Conservation (phyloP, 805 yeast genomes). For the Starmerella lactis-condensi region DNA sequence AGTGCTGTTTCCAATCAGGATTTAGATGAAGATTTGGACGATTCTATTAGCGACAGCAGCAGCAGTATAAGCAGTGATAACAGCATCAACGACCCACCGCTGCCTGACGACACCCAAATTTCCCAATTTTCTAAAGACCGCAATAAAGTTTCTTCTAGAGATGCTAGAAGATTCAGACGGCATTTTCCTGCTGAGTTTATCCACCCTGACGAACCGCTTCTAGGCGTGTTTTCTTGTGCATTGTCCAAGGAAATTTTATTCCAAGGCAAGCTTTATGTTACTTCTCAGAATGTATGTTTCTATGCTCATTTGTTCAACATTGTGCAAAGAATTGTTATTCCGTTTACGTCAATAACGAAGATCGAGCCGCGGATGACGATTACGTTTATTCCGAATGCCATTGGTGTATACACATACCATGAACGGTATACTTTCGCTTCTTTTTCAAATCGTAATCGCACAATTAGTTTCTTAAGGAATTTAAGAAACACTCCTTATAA, state of each 20-base stretch:
- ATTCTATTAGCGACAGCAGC: too few relatives aligned
- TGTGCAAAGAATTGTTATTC: slow-evolving; percentile 64
- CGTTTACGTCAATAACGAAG: slow-evolving; percentile 47
- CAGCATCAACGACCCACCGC: too few relatives aligned
- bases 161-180: too few relatives aligned
- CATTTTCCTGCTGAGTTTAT: too few relatives aligned
- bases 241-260: slow-evolving; percentile 65
- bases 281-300: slow-evolving; percentile 66
- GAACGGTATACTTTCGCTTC: slow-evolving; percentile 68
- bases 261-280: slow-evolving; percentile 72
- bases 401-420: slow-evolving; percentile 34
- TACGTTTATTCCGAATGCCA: slow-evolving; percentile 82
- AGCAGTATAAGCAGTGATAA: too few relatives aligned
- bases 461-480: slow-evolving; percentile 42
- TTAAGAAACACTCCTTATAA: slow-evolving; percentile 10
- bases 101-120: too few relatives aligned
- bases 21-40: too few relatives aligned
- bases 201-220: slow-evolving; percentile 9
- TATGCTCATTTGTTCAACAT: slow-evolving; percentile 76
- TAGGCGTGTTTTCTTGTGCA: slow-evolving; percentile 53
- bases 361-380: slow-evolving; percentile 75
- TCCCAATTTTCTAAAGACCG: too few relatives aligned
- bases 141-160: too few relatives aligned
- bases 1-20: too few relatives aligned
- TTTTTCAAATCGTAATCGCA: slow-evolving; percentile 62